Evolutionary conservation across 2,329 filamentous ascomycete genomes (phyloP), one percentile per base, ranked within the genome.

Genomic region (Aspergillus phoenicis): DNA sequence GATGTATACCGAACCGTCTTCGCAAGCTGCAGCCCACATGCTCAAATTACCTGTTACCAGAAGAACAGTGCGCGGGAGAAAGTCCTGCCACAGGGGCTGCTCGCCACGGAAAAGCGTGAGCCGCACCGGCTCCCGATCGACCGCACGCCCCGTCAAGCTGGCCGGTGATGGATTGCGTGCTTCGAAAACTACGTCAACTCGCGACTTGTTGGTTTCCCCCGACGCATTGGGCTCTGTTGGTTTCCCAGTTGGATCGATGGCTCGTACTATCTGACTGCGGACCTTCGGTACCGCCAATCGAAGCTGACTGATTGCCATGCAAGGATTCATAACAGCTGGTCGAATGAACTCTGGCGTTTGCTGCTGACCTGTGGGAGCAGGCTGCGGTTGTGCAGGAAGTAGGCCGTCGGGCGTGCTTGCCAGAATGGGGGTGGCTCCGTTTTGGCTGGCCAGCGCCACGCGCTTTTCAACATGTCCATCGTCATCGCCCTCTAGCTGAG

Each of bases 1-100:
- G 8, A 91, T 85, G 72, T 97, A 91, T 7, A 99, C 75, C 17
- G 89, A 91, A 15, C 93, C 95, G 71, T 98, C 95, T 74, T 99
- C 95, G 70, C 93, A 97, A 8, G 91, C 93, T 15, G 90, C 94
- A 0, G 91, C 90, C 91, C 95, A 99, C 73, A 98, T 93, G 67
- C 90, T 88, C 68, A 89, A 88, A 75, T 93, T 98, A 2, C 93
- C 96, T 0, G 94, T 95, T 1, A 96, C 89, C 1, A 98, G 84
- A n/a, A 99, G 85, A 24, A 97, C 90, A 5, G 92, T 87, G 61
- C 89, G 86, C 0, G 94, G 93, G 13, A 99, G 80, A 70, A 91
- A 99, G 72, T 99, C 96, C 71, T 97, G 91, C 95, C 96, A 99
- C 3, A 98, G 77, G 1, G 90, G 82, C 59, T 89, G 87, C 4